Percentiles rank a stretch among this genome's conserved stretches.
phyloP scores from a whole-genome alignment of 208 protist species.

The Trypanosomatidae sp. region DNA sequence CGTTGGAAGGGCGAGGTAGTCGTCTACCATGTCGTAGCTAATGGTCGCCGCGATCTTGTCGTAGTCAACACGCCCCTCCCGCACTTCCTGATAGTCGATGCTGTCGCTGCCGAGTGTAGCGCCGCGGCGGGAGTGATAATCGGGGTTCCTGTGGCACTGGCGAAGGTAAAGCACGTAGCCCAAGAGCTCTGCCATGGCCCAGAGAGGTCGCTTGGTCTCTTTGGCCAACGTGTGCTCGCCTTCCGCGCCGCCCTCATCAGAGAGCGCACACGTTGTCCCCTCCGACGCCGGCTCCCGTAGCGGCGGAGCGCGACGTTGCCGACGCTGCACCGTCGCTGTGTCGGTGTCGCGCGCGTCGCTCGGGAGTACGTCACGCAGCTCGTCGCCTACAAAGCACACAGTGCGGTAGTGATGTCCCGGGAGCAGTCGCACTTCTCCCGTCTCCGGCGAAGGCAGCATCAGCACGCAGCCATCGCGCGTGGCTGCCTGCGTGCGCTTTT shows the following conservation, averaged over 20 bases:
- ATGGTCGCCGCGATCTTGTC: constrained; percentile 3
- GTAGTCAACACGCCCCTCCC: neutral
- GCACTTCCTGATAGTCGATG: neutral
- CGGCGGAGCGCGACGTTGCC: neutral
- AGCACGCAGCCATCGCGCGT: constrained; percentile 31
- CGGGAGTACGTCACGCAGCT: constrained; percentile 41
- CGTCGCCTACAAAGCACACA: constrained; percentile 69
- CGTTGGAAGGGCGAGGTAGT: constrained; percentile 17
- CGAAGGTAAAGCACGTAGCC: constrained; percentile 6
- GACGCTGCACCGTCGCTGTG: neutral
- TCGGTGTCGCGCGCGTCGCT: constrained; percentile 2
- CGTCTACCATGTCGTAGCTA: constrained; percentile 5
- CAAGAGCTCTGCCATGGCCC: constrained; percentile 7
- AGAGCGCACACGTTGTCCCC: neutral
- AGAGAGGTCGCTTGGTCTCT: neutral
- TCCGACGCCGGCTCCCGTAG: neutral
- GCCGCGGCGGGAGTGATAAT: neutral
- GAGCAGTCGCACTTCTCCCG: constrained; percentile 43
- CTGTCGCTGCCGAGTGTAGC: neutral
- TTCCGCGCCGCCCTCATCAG: neutral
- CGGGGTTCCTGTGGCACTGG: constrained; percentile 4
- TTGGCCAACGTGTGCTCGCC: neutral
- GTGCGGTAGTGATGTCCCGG: constrained; percentile 50
- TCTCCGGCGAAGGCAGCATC: constrained; percentile 52
- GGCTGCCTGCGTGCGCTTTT: constrained; percentile 3